Conservation (phyloP, 75 land plant species). For the Pinus tabuliformis region DNA sequence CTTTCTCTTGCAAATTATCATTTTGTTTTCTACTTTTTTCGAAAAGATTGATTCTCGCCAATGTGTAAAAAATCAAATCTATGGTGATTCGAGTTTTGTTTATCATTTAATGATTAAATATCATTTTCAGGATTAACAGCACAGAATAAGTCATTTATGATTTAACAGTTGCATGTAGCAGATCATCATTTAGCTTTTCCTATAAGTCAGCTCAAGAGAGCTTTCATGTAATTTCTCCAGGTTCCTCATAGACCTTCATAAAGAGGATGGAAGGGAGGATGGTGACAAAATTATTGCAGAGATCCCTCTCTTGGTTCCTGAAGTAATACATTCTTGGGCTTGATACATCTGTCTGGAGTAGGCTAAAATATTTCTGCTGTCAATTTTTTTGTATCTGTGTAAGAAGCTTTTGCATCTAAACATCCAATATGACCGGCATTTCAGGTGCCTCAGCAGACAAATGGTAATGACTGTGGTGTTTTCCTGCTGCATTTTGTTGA, state of each 20-base stretch:
- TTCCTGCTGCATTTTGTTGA: conserved; percentile 54
- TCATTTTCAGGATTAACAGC: too few species aligned
- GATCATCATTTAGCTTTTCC: not conserved
- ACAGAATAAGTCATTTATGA: not conserved
- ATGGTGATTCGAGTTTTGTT: not conserved
- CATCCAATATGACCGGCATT: not conserved
- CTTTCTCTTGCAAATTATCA: not conserved
- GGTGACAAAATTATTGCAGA: conserved; percentile 17
- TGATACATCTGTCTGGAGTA: not conserved
- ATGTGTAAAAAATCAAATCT: not conserved
- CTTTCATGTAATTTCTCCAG: conserved; percentile 15
- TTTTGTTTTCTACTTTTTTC: not conserved
- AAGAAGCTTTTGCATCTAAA: not conserved
- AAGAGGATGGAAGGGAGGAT: conserved; percentile 18
- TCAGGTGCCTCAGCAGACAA: conserved; percentile 66
- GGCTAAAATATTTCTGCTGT: not conserved
- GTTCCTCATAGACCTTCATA: conserved; percentile 39
- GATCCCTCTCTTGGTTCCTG: conserved; percentile 57
- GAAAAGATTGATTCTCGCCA: not conserved
- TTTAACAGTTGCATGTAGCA: not conserved
- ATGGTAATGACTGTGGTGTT: conserved; percentile 49
- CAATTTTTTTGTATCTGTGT: not conserved
- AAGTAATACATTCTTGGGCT: conserved; percentile 23
- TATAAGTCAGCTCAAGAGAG: not conserved
- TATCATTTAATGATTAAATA: not conserved